Base-by-base conservation (phyloP, 1,284 basidiomycete genomes). In the Sanghuangporus baumii region DNA sequence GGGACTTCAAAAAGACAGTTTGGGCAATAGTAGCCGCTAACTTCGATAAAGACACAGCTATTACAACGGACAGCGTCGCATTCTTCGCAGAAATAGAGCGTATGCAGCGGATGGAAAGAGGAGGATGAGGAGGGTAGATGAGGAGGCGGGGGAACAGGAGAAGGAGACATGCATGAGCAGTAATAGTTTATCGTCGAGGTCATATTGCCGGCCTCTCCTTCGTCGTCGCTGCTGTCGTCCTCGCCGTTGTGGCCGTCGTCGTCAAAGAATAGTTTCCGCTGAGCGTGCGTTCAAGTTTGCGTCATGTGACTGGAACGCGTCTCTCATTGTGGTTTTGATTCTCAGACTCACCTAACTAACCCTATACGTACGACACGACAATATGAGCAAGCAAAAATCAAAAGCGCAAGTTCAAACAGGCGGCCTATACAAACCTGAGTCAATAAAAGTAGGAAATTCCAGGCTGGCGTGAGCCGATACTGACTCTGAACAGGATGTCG, bases 1-100 rank as follows among this genome's bases (percentile, higher is more conserved):
- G 96, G 97, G 3, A 99, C 96, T 71, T 99, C 97, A 74, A 99
- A 99, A n/a, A 98, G 81, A 73, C 97, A 99, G 74, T 96, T 96
- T 23, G 97, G 97, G 72, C 97, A 99, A 73, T 93, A 98, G 75
- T 98, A 98, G 59, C 92, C 93, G 71, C 93, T 93, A 71, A 98
- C 89, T 81, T 99, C 97, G 58, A 93, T 79, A 4, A 88, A 85
- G 7, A 97, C 92, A 70, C 97, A 99, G 67, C 88, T 84, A 71
- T 96, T 91, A 72, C 97, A 99, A 60, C 95, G 80, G 48, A 99
- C 85, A 1, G 91, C 88, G 73, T 98, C 95, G 76, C 97, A 99
- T 81, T 98, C 96, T 74, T 98, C 96, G 75, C 97, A 99, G 74
- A 98, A 99, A 77, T 94, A 97, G 16, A 99, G 86, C 20, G 84